Evolutionary conservation across 169 alveolate genomes (phyloP), one percentile per base, ranked within the genome.

Genomic region (Plasmodium sp.): DNA sequence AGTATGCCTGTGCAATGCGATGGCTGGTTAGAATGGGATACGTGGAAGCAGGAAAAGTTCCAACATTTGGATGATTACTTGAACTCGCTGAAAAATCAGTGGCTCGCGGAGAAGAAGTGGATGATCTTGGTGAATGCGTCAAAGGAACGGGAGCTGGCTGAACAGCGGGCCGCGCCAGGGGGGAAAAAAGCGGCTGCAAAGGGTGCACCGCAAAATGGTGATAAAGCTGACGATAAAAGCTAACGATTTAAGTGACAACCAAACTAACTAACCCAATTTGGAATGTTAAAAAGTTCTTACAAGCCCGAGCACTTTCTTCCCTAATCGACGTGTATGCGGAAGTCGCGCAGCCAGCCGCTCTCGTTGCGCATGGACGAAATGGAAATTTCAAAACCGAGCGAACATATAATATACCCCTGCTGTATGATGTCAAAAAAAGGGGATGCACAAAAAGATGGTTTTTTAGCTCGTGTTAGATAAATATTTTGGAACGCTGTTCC

Each of bases 101-200:
- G 86, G 86, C 31, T 81, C 5, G 48, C 39, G 10, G 74, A 48
- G 58, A 72, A 54, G 62, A 48, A 81, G 72, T 81, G 67, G 67
- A 16, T 48, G 48, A 43, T 62, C 34, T 62, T 62, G 31, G 18
- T 36, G 34, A 62, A 27, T 62, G 75, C 34, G 34, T 62, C 75
- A 0, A 22, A n/a, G 34, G 36, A 62, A 18, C 36, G 34, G 34
- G 34, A 27, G 9, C 39, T 18, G 75, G 75, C 58, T 48, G 58
- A 3, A 48, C n/a, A 48, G 58, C 58, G 58, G n/a, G 5, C n/a
- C n/a, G 58, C 16, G 5, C 58, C 58, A 10, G n/a, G 75, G 5
- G 34, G 34, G 3, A 2, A 62, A 62, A 62, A 62, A n/a, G 5
- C 14, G 34, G 36, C n/a, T 6, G 10, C 7, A 62, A 22, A 62